Percentiles rank a stretch among this genome's conserved stretches.
Conservation (phyloP, 352 stramenopile genomes). For the Phytophthora pisi region DNA sequence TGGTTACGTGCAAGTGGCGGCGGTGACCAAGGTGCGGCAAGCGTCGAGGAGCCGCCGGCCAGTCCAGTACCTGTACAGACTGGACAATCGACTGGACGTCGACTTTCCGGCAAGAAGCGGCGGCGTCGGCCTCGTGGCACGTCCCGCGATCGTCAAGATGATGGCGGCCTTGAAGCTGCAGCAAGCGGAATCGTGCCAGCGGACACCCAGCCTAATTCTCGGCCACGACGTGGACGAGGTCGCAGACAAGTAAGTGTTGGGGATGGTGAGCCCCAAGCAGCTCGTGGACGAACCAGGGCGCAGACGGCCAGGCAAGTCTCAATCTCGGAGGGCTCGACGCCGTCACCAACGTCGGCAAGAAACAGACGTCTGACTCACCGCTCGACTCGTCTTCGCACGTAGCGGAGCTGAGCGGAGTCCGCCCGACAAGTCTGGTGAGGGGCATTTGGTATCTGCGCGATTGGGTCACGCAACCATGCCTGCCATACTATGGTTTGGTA, state of each 20-base stretch:
- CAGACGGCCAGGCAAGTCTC: not conserved
- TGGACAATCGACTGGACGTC: not conserved
- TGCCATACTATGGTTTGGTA: not conserved
- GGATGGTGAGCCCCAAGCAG: not conserved
- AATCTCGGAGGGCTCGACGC: not conserved
- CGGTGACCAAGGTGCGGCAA: not conserved
- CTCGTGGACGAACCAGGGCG: not conserved
- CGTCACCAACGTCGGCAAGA: not conserved
- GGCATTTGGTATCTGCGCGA: not conserved
- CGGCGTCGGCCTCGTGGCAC: not conserved
- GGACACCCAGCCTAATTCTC: not conserved
- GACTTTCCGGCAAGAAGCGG: not conserved
- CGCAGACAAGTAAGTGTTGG: not conserved
- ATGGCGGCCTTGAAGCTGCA: not conserved
- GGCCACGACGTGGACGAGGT: not conserved
- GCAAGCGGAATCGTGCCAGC: not conserved
- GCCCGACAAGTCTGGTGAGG: not conserved
- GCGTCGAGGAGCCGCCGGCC: not conserved
- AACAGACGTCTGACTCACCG: not conserved
- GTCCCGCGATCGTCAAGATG: not conserved
- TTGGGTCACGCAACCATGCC: not conserved
- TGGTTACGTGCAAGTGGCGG: not conserved
- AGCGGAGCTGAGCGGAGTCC: not conserved
- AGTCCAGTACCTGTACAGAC: not conserved
- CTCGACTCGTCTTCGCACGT: not conserved